Evolutionary conservation across 2,329 filamentous ascomycete genomes (phyloP).

Genomic region (Alternaria triticina): DNA sequence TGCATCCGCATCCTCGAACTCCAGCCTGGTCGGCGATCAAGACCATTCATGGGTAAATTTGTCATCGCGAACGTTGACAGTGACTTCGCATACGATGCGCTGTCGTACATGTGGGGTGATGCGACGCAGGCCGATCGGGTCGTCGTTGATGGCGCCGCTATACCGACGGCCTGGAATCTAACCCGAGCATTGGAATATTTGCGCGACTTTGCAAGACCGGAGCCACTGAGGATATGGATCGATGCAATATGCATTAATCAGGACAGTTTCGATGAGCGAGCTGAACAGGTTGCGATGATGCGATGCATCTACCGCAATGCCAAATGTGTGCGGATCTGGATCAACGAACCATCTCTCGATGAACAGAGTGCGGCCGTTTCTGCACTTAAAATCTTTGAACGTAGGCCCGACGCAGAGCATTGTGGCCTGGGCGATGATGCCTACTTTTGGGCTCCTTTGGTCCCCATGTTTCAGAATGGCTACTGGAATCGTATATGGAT

Average conservation of each 20-base stretch:
- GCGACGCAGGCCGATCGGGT: background rate
- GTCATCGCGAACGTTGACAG: background rate
- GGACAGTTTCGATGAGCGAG: background rate
- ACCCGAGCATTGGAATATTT: background rate
- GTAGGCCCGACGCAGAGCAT: rapidly evolving
- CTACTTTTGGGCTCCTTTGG: background rate
- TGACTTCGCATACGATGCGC: background rate
- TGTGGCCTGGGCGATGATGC: background rate
- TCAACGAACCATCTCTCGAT: background rate
- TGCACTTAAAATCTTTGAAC: background rate
- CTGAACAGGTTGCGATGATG: background rate
- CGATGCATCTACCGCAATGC: background rate
- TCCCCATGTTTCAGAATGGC: background rate
- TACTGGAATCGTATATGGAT: background rate
- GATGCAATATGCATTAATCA: background rate
- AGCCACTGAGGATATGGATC: background rate
- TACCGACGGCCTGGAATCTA: background rate
- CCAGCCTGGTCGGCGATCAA: background rate
- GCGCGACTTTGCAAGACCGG: background rate
- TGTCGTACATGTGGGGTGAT: background rate
- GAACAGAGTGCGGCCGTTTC: background rate
- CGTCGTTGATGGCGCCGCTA: background rate
- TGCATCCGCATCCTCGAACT: background rate
- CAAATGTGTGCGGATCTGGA: background rate
- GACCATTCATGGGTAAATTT: background rate